Evolutionary conservation across 2,329 filamentous ascomycete species (phyloP), one percentile per base, ranked within the genome.

Genomic region (Aciculosporium take): DNA sequence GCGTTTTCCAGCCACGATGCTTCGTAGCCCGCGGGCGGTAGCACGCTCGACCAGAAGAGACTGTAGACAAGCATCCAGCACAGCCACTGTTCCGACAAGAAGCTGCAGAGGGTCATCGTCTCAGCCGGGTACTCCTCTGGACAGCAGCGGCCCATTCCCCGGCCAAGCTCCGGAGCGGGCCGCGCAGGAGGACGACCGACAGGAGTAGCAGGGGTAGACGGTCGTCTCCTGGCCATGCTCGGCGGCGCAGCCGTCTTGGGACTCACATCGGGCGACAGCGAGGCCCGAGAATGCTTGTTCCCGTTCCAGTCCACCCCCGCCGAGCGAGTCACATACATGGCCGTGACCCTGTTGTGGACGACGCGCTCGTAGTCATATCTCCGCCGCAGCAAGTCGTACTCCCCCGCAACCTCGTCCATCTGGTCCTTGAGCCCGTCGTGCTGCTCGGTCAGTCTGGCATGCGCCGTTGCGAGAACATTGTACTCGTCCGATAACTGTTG

Each of bases 331-430:
- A 44, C 32, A 27, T 41, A 45, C 29, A 18, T 23, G 15, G 32
- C 27, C 20, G 36, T 40, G n/a, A 40, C 37, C 21, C 10, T n/a
- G 34, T 36, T 36, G n/a, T 36, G 34, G 8, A 36, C 23, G n/a
- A 3, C n/a, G 21, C 27, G 36, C 25, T 38, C 36, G 7, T 30
- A 23, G 25, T 38, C 36, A 27, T 21, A 29, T 15, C 36, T n/a
- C 7, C 7, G 29, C 27, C 34, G 10, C 23, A 36, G n/a, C 34
- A 27, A 36, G 10, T 21, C 27, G 17, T 21, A 13, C 36, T 38
- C 25, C 18, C 30, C 27, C 25, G 6, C 3, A 3, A 38, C 10
- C 2, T 23, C 36, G 7, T 38, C 18, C 7, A 29, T 7, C 12
- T 10, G n/a, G 4, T 29, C 17, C 25, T 8, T 29, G 8, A 38